A percentile compares a stretch with the other conserved stretches of the same genome.
phyloP scores from a whole-genome alignment of 2,329 filamentous ascomycete genomes.

The Trichoderma sp. region DNA sequence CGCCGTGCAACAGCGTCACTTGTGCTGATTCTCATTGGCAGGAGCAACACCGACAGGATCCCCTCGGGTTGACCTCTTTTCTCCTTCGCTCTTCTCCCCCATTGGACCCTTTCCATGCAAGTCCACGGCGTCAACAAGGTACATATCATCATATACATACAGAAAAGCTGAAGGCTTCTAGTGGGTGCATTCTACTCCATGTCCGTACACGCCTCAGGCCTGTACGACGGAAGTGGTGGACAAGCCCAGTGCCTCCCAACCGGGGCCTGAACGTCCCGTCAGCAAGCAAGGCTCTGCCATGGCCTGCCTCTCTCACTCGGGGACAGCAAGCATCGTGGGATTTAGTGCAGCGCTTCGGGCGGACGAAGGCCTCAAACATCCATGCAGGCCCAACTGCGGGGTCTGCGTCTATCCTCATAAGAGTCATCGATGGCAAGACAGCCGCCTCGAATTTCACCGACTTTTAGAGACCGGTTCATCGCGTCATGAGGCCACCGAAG shows the following conservation, averaged over 20 bases:
- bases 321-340: slow-evolving; percentile 19
- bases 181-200: too few species aligned
- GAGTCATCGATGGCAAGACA: slow-evolving; percentile 26
- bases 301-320: slow-evolving; percentile 14
- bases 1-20: neutral
- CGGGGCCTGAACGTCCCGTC: neutral
- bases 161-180: too few species aligned
- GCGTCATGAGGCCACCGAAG: slow-evolving; percentile 26
- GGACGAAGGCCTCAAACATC: slow-evolving; percentile 23
- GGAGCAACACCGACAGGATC: neutral
- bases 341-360: slow-evolving; percentile 22
- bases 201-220: neutral
- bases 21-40: too few species aligned
- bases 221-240: neutral
- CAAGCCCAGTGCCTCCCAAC: neutral
- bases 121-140: neutral
- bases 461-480: slow-evolving; percentile 22
- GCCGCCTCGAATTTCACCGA: slow-evolving; percentile 27
- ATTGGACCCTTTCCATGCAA: slow-evolving; percentile 2
- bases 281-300: neutral
- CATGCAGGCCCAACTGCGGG: slow-evolving; percentile 30
- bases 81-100: neutral
- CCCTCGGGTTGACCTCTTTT: neutral
- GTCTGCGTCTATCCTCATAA: slow-evolving; percentile 22
- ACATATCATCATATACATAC: too few species aligned